Evolutionary conservation across 257 asterid species (phyloP).

Genomic region (Apocynum venetum): DNA sequence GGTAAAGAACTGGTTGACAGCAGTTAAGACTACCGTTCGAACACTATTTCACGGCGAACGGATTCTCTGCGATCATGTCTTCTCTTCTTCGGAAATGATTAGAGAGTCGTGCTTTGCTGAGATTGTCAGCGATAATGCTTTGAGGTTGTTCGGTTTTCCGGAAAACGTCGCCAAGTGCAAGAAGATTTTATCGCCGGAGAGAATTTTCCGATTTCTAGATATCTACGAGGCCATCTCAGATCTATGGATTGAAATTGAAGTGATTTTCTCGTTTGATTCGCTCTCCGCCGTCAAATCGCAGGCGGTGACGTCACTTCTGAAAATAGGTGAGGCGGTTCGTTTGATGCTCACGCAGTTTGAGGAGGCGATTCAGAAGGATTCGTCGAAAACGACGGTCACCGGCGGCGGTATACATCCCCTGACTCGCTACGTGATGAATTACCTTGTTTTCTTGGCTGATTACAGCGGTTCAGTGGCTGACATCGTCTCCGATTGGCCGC

Average conservation of each 20-base stretch:
- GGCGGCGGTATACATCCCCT: slow-evolving; percentile 79
- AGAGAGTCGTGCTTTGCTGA: slow-evolving; percentile 64
- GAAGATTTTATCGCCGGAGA: slow-evolving; percentile 67
- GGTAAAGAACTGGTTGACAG: slow-evolving; percentile 51
- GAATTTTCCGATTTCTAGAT: slow-evolving; percentile 66
- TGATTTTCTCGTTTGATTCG: slow-evolving; percentile 49
- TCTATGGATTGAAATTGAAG: slow-evolving; percentile 58
- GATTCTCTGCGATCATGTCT: slow-evolving; percentile 59
- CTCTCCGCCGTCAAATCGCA: slow-evolving; percentile 46
- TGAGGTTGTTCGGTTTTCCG: slow-evolving; percentile 45
- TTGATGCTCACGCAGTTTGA: slow-evolving; percentile 61
- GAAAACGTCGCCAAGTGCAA: slow-evolving; percentile 49
- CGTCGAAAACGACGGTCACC: slow-evolving; percentile 44
- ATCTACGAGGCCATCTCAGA: slow-evolving; percentile 66
- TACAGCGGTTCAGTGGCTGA: slow-evolving; percentile 65
- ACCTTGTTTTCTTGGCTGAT: slow-evolving; percentile 61
- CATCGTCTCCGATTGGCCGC: slow-evolving; percentile 51
- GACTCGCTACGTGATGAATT: slow-evolving; percentile 90
- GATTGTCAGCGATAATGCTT: slow-evolving; percentile 50
- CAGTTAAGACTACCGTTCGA: slow-evolving; percentile 48
- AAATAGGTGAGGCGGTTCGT: slow-evolving; percentile 64
- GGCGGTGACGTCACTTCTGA: slow-evolving; percentile 53
- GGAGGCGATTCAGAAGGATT: slow-evolving; percentile 73
- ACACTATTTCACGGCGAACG: slow-evolving; percentile 62
- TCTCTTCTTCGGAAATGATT: slow-evolving; percentile 50